Conservation (phyloP, 2,329 filamentous ascomycete genomes). For the Thelonectria discophora region DNA sequence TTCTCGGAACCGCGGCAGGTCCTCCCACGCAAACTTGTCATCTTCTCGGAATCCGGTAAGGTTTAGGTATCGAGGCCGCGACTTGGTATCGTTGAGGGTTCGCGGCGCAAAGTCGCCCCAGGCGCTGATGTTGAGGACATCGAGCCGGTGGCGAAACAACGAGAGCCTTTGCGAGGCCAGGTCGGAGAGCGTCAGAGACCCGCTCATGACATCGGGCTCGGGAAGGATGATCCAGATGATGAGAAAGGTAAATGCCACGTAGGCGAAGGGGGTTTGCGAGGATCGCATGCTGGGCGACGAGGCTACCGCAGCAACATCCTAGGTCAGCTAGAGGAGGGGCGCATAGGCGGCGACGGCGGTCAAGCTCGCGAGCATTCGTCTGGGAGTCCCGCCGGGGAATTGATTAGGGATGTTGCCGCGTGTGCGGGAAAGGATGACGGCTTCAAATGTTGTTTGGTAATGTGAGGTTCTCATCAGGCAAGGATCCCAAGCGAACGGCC, state of each 20-base stretch:
- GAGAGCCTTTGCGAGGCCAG: constrained; percentile 56
- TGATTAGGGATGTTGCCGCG: constrained; percentile 14
- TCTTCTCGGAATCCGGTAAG: constrained; percentile 79
- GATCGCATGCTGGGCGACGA: constrained; percentile 54
- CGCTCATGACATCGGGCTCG: constrained; percentile 47
- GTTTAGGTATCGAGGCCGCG: constrained; percentile 66
- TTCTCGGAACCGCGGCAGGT: constrained; percentile 72
- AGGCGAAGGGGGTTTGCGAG: constrained; percentile 52
- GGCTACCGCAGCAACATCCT: constrained; percentile 40
- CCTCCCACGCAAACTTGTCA: constrained; percentile 81
- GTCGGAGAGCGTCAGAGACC: constrained; percentile 47
- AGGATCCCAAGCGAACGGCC: too few relatives aligned
- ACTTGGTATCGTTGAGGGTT: constrained; percentile 35
- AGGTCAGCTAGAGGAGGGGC: constrained; percentile 18
- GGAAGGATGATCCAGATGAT: constrained; percentile 54
- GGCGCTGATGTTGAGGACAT: constrained; percentile 62
- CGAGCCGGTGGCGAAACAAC: constrained; percentile 62
- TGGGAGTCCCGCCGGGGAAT: background rate
- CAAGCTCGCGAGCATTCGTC: constrained; percentile 1
- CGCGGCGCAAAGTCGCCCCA: constrained; percentile 69
- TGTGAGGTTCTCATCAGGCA: too few relatives aligned
- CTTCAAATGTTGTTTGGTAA: background rate
- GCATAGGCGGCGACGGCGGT: constrained; percentile 20
- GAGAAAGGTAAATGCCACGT: constrained; percentile 43
- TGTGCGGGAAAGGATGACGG: constrained; percentile 9